Conservation (phyloP, 2,329 filamentous ascomycete species). For the Aspergillus candidus region DNA sequence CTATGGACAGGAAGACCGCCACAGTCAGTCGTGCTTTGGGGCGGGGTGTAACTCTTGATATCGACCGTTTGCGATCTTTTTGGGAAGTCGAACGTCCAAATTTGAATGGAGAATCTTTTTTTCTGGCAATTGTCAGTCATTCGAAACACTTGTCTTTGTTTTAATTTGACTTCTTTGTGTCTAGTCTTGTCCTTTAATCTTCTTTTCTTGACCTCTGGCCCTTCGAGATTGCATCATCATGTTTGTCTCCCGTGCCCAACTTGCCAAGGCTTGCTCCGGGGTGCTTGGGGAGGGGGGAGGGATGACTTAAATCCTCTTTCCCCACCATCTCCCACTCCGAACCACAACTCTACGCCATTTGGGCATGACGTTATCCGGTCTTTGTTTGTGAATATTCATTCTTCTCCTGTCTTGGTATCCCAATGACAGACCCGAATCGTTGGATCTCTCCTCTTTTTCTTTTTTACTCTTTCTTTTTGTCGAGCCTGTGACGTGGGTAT, state of each 20-base stretch:
- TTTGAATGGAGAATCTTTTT: slow-evolving; percentile 6
- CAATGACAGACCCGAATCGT: slow-evolving; percentile 14
- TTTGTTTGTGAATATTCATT: slow-evolving; percentile 20
- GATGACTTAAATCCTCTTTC: not conserved
- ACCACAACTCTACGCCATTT: not conserved
- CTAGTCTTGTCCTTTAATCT: slow-evolving; percentile 5
- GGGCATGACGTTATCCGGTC: slow-evolving; percentile 6
- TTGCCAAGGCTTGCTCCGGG: slow-evolving; percentile 2
- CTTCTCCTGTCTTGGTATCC: slow-evolving; percentile 3
- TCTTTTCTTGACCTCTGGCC: slow-evolving; percentile 1
- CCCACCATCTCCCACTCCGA: not conserved
- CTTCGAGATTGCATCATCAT: not conserved
- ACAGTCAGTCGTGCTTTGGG: slow-evolving; percentile 1
- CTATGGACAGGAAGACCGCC: not conserved
- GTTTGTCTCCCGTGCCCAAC: not conserved
- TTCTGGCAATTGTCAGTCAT: slow-evolving; percentile 12
- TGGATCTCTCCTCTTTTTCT: slow-evolving; percentile 10
- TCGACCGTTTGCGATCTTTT: slow-evolving; percentile 3
- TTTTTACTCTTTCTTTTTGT: slow-evolving; percentile 7
- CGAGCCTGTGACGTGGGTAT: slow-evolving; percentile 2
- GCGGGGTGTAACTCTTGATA: not conserved
- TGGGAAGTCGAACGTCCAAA: not conserved
- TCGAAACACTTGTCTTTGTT: slow-evolving; percentile 5
- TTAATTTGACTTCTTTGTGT: slow-evolving; percentile 2
- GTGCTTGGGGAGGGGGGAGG: not conserved